phyloP scores from a whole-genome alignment of 2,329 filamentous ascomycete species.

The Aspergillus arachidicola region DNA sequence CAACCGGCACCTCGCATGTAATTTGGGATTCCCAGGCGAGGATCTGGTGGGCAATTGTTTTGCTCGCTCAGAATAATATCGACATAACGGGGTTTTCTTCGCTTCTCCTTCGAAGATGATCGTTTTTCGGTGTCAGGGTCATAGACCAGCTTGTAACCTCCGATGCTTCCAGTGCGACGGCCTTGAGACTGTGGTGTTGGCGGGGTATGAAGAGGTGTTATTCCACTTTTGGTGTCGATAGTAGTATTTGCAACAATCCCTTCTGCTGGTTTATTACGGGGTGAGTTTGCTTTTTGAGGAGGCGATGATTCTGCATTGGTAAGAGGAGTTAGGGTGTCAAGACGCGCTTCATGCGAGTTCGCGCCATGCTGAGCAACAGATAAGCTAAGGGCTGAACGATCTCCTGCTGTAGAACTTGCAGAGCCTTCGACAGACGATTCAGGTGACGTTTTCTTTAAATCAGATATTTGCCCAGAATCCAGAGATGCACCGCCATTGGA shows the following conservation, averaged over 20 bases:
- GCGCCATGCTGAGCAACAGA: constrained; percentile 54
- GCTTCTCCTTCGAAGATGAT: constrained; percentile 57
- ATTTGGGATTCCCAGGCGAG: constrained; percentile 70
- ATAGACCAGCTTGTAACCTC: constrained; percentile 62
- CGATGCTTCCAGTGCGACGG: constrained; percentile 53
- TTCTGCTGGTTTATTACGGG: constrained; percentile 43
- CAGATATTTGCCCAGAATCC: constrained; percentile 14
- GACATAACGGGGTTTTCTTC: constrained; percentile 56
- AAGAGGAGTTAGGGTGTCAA: constrained; percentile 63
- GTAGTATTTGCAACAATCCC: constrained; percentile 31
- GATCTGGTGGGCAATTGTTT: constrained; percentile 71
- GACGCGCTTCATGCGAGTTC: constrained; percentile 56
- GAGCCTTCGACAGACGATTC: constrained; percentile 68
- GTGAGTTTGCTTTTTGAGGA: constrained; percentile 61
- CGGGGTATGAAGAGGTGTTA: constrained; percentile 47
- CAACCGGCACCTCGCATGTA: constrained; percentile 65
- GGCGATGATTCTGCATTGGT: constrained; percentile 69
- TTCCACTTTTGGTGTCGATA: constrained; percentile 33
- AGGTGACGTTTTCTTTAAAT: constrained; percentile 19
- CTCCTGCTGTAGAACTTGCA: constrained; percentile 70
- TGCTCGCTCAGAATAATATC: constrained; percentile 59
- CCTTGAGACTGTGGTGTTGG: constrained; percentile 53
- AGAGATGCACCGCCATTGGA: constrained; percentile 19
- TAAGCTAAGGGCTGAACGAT: constrained; percentile 71
- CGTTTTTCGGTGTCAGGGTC: constrained; percentile 66